Evolutionary conservation across 2,329 filamentous ascomycete species (phyloP).

Genomic region (Phyllosticta citribraziliensis): DNA sequence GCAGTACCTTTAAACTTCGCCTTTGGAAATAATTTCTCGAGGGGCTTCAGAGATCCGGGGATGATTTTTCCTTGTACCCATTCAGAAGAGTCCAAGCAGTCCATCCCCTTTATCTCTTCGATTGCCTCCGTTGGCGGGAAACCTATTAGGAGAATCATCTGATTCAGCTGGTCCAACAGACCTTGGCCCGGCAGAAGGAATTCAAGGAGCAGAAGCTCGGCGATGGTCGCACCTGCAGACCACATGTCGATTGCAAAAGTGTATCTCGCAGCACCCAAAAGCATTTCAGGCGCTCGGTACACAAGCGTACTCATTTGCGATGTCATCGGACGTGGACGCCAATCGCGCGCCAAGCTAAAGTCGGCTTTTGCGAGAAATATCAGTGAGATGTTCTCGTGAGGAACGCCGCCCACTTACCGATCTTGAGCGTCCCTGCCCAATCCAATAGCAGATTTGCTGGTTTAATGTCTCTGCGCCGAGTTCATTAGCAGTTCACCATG

Average conservation of each 20-base stretch:
- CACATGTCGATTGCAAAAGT: slow-evolving; percentile 13
- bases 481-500: slow-evolving; percentile 10
- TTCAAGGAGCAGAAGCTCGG: slow-evolving; percentile 10
- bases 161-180: slow-evolving; percentile 23
- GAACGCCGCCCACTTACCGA: slow-evolving; percentile 17
- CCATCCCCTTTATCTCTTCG: slow-evolving; percentile 13
- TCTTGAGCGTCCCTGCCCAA: slow-evolving; percentile 24
- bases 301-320: slow-evolving; percentile 17
- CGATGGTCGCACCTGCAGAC: slow-evolving; percentile 13
- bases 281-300: slow-evolving; percentile 14
- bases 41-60: too few relatives aligned
- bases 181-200: slow-evolving; percentile 22
- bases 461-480: slow-evolving; percentile 22
- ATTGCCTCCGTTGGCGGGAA: slow-evolving; percentile 16
- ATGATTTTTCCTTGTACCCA: too few relatives aligned
- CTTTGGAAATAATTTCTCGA: slow-evolving; percentile 17
- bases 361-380: slow-evolving; percentile 14
- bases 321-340: slow-evolving; percentile 24
- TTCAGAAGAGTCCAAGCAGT: slow-evolving; percentile 8
- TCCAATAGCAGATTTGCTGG: slow-evolving; percentile 28
- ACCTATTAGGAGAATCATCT: slow-evolving; percentile 24
- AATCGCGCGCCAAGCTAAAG: slow-evolving; percentile 28
- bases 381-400: not conserved
- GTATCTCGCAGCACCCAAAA: slow-evolving; percentile 12
- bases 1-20: slow-evolving; percentile 21